These are phyloP conservation scores for Beta lomatogona DNA, from an alignment of 179 eudicot species.

Conservation along the genomic window DNA sequence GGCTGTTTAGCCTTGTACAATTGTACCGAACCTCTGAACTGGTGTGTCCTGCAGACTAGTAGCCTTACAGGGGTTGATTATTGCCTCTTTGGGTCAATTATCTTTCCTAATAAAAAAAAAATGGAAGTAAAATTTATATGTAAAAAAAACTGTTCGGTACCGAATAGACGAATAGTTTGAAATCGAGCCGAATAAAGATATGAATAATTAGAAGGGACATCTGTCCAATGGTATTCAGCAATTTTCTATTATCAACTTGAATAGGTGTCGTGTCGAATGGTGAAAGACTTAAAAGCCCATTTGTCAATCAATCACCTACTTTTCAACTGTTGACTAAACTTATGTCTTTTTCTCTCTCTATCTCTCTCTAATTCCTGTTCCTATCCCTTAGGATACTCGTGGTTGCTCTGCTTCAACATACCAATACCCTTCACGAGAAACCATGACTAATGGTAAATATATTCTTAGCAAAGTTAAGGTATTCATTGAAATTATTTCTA, in stretches of 20 bases:
- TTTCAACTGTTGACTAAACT: not conserved
- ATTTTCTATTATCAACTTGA: no score
- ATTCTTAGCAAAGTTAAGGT: slow-evolving; percentile 41
- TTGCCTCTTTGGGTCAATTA: no score
- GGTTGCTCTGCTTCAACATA: not conserved
- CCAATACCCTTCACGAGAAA: not conserved
- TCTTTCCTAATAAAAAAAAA: no score
- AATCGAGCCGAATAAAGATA: no score
- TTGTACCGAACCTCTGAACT: no score
- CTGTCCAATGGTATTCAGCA: not conserved
- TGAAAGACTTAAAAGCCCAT: not conserved
- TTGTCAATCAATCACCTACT: slow-evolving; percentile 9
- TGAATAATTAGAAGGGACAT: not conserved
- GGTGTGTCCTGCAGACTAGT: no score
- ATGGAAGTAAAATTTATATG: no score
- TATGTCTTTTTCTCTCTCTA: not conserved
- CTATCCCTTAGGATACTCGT: slow-evolving; percentile 11
- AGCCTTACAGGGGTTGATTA: no score
- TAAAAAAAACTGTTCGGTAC: no score
- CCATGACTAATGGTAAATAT: slow-evolving; percentile 49
- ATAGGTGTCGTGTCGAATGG: slow-evolving; percentile 11
- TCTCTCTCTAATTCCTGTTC: not conserved
- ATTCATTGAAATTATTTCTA: not conserved
- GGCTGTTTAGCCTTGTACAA: no score
- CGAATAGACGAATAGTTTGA: no score